Conservation (phyloP, 805 yeast genomes). For the Hemisphaericaspora nanyangensis region DNA sequence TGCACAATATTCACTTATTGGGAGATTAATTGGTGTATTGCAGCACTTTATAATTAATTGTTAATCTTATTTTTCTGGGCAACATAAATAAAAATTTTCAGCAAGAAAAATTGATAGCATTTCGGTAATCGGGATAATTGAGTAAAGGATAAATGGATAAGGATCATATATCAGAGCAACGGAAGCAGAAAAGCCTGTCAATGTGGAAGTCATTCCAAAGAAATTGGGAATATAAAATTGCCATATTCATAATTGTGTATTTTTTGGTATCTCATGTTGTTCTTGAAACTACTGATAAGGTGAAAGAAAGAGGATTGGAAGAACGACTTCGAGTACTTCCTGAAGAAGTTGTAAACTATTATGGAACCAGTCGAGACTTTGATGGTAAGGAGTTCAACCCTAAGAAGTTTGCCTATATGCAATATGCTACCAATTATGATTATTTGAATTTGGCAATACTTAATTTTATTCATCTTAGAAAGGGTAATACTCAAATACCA, state of each 20-base stretch:
- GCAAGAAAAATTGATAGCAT: too few species aligned
- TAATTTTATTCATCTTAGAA: slow-evolving; percentile 35
- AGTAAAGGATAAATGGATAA: too few species aligned
- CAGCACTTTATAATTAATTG: too few species aligned
- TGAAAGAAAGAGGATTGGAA: slow-evolving; percentile 11
- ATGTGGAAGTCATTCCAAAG: slow-evolving; percentile 5
- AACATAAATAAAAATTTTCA: too few species aligned
- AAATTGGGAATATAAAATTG: slow-evolving; percentile 25
- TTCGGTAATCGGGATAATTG: too few species aligned
- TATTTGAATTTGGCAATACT: slow-evolving; percentile 52
- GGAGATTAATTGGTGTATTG: too few species aligned
- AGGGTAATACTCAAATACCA: slow-evolving; percentile 35
- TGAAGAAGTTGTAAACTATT: slow-evolving; percentile 16
- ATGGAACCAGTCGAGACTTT: slow-evolving; percentile 6
- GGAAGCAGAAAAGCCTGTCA: too few species aligned
- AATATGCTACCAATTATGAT: slow-evolving; percentile 52
- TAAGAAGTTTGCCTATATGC: slow-evolving; percentile 49
- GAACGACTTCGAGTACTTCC: slow-evolving; percentile 20
- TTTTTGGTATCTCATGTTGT: slow-evolving; percentile 17
- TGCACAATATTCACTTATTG: too few species aligned
- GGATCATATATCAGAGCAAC: too few species aligned
- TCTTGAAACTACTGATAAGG: slow-evolving; percentile 11
- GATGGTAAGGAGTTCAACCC: slow-evolving; percentile 5
- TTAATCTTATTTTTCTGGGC: too few species aligned
- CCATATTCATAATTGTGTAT: slow-evolving; percentile 16